phyloP scores from a whole-genome alignment of 345 rosid genomes.

The Angophora floribunda region DNA sequence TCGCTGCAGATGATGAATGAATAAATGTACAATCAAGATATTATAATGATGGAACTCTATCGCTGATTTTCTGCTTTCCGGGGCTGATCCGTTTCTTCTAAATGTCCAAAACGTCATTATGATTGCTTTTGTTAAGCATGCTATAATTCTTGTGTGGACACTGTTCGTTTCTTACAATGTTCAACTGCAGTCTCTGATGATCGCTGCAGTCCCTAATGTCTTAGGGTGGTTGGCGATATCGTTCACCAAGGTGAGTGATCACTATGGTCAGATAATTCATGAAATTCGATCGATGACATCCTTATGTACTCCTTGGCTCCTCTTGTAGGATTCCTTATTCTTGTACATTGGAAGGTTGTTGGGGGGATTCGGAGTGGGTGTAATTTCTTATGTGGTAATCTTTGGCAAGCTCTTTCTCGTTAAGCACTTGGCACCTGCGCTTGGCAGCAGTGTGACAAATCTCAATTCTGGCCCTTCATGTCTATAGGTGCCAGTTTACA shows the following conservation, averaged over 20 bases:
- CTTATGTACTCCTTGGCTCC: not conserved
- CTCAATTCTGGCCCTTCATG: not conserved
- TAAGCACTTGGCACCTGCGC: not conserved
- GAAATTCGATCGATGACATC: not conserved
- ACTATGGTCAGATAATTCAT: not conserved
- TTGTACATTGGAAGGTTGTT: constrained; percentile 70
- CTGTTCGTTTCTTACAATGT: constrained; percentile 28
- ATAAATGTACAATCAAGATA: not conserved
- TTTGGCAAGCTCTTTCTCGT: not conserved
- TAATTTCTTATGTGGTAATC: constrained; percentile 61
- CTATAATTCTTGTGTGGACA: not conserved
- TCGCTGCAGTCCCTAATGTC: constrained; percentile 70
- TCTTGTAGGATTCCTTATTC: constrained; percentile 51
- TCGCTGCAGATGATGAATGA: not conserved
- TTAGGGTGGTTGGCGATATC: constrained; percentile 68
- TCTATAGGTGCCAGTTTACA: constrained; percentile 64
- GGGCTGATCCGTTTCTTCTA: not conserved
- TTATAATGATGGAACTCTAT: not conserved
- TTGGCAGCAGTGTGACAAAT: not conserved
- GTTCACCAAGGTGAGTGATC: constrained; percentile 46
- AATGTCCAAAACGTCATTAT: not conserved
- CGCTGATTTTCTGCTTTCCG: not conserved
- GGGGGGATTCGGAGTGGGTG: constrained; percentile 73
- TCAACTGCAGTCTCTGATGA: constrained; percentile 50
- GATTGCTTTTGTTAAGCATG: not conserved